These are phyloP conservation scores for Trifolium pratense DNA, from an alignment of 306 rosid species.

Conservation along the genomic window DNA sequence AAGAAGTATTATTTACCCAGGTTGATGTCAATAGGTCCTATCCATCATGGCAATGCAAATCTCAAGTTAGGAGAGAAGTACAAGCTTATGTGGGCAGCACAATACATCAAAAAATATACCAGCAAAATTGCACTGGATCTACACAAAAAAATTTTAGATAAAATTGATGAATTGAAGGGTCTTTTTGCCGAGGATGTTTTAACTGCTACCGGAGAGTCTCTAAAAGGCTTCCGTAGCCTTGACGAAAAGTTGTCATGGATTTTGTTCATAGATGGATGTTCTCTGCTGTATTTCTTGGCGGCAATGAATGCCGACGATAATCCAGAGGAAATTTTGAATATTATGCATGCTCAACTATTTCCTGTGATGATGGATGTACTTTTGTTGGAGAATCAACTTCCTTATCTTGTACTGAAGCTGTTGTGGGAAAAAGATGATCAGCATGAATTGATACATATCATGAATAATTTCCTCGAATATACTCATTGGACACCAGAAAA, in stretches of 20 bases:
- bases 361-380: too few species aligned
- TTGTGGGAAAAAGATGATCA: too few species aligned
- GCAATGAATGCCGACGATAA: too few species aligned
- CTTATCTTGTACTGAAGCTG: too few species aligned
- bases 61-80: constrained; percentile 15
- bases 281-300: constrained; percentile 22
- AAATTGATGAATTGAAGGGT: not conserved
- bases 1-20: constrained; percentile 10
- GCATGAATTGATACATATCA: too few species aligned
- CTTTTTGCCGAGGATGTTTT: not conserved
- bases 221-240: not conserved
- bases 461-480: too few species aligned
- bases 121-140: too few species aligned
- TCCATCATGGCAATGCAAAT: constrained; percentile 2
- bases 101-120: not conserved
- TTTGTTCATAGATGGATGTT: constrained; percentile 26
- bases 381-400: not conserved
- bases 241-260: not conserved
- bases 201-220: not conserved
- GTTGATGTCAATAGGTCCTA: constrained; percentile 28
- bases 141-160: not conserved
- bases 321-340: too few species aligned
- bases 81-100: constrained; percentile 11
- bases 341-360: too few species aligned
- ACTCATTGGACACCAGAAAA: too few species aligned